Evolutionary conservation across 805 yeast genomes (phyloP), one percentile per base, ranked within the genome.

Genomic region (Yarrowia alimentaria): DNA sequence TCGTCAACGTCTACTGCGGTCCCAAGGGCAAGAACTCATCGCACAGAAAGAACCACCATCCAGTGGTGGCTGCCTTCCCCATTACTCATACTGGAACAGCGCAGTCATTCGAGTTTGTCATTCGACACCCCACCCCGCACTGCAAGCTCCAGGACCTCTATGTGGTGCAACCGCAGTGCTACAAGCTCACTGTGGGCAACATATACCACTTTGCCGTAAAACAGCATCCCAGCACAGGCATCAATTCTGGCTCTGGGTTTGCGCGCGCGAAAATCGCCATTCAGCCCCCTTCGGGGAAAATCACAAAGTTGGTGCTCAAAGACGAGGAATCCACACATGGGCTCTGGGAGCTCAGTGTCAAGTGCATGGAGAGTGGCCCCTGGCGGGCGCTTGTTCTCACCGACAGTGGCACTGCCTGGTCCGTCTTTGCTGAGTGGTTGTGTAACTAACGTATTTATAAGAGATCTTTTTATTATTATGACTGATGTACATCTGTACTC

Each of bases 401-500:
- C 8, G 91, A 87, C 56, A 77, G 81, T 31, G 86, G 85, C 4
- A 74, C 75, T 51, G 81, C 88, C 50, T 86, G 95, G 87, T 83
- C 88, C 60, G 87, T 85, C 3, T 88, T 86, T 67, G 89, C 95
- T 11, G 96, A 89, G 65, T 91, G 99, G 99, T 70, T 71, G 24
- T 83, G 91, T 64, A 64, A 69, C 14, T 67, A 57, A 50, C 20
- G 28, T 34, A 54, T 50, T 51, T 53, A 47, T 47, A 47, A 24
- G 14, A 16, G 7, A 47, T 45, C 22, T 11, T 22, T 20, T 12
- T 22, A 8, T 22, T 13, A 35, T 24, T 35, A 14, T 6, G 13
- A 14, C 10, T 6, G n/a, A n/a, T n/a, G n/a, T n/a, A n/a, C n/a
- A n/a, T n/a, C n/a, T n/a, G n/a, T n/a, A n/a, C n/a, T n/a, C n/a